A percentile compares a stretch with the other conserved stretches of the same genome.
Evolutionary conservation across 1,139 yeast species (phyloP).

Genomic region (Pichia sp.): DNA sequence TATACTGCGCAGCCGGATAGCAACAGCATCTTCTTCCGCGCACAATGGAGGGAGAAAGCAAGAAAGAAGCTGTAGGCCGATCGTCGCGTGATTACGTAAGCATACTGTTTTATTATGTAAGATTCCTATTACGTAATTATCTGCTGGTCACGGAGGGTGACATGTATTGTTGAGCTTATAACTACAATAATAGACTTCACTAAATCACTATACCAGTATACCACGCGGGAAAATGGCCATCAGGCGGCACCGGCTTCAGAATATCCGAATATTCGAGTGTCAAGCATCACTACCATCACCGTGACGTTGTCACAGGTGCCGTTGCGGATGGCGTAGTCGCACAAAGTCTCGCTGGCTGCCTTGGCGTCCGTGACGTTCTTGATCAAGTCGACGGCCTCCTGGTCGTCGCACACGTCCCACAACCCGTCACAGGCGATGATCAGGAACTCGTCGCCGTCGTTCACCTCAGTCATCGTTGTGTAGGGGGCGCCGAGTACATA

Average conservation of each 20-base stretch:
- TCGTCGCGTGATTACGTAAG: constrained; percentile 1
- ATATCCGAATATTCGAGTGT: constrained; percentile 40
- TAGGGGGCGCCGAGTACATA: constrained; percentile 88
- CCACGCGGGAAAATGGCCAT: too few species aligned
- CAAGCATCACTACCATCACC: constrained; percentile 76
- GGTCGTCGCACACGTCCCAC: constrained; percentile 89
- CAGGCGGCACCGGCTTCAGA: neutral
- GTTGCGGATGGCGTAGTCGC: constrained; percentile 71
- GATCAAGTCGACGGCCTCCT: constrained; percentile 71
- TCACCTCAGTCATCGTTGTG: constrained; percentile 80
- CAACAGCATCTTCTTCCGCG: constrained; percentile 4
- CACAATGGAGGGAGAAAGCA: neutral
- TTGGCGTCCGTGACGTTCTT: constrained; percentile 54
- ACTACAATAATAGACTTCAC: too few species aligned
- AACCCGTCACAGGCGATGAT: constrained; percentile 92
- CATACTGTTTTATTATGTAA: too few species aligned
- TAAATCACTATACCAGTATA: too few species aligned
- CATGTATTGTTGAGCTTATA: too few species aligned
- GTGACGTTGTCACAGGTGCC: constrained; percentile 91
- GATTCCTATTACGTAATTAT: too few species aligned
- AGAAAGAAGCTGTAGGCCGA: neutral
- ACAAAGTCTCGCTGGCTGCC: constrained; percentile 63
- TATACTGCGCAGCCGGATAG: constrained; percentile 4
- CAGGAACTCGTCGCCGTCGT: constrained; percentile 61
- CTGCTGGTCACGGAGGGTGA: too few species aligned